phyloP scores from a whole-genome alignment of 345 rosid species.

The Corchorus capsularis region DNA sequence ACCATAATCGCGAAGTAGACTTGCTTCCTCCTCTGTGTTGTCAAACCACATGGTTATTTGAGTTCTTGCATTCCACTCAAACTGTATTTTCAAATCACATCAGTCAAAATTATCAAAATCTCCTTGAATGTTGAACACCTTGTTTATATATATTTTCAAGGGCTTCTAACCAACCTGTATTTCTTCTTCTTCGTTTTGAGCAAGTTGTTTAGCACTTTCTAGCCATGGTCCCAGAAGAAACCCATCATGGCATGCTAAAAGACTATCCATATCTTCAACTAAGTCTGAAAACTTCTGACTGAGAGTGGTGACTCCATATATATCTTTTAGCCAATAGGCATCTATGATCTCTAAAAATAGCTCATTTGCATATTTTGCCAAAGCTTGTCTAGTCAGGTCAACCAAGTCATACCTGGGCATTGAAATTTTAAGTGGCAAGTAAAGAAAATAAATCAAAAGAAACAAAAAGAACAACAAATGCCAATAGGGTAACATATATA shows the following conservation, averaged over 20 bases:
- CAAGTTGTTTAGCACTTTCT: conserved; percentile 69
- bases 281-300: conserved; percentile 54
- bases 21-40: conserved; percentile 65
- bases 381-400: conserved; percentile 70
- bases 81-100: conserved; percentile 36
- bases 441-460: background rate
- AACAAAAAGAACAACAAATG: background rate
- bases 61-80: conserved; percentile 78
- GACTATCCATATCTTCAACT: conserved; percentile 60
- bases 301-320: conserved; percentile 32
- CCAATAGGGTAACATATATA: background rate
- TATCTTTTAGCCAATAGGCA: conserved; percentile 45
- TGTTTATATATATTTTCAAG: background rate
- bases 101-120: background rate
- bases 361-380: conserved; percentile 64
- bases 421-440: background rate
- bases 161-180: conserved; percentile 56
- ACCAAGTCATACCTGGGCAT: conserved; percentile 59
- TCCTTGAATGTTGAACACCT: background rate
- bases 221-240: conserved; percentile 77
- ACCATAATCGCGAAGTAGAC: conserved; percentile 75
- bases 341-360: conserved; percentile 54
- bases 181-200: conserved; percentile 45
- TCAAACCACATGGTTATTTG: conserved; percentile 84
- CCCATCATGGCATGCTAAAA: conserved; percentile 60